A percentile compares a stretch with the other conserved stretches of the same genome.
Conservation (phyloP, 805 yeast species). For the Wilhelminamyces savonicus region DNA sequence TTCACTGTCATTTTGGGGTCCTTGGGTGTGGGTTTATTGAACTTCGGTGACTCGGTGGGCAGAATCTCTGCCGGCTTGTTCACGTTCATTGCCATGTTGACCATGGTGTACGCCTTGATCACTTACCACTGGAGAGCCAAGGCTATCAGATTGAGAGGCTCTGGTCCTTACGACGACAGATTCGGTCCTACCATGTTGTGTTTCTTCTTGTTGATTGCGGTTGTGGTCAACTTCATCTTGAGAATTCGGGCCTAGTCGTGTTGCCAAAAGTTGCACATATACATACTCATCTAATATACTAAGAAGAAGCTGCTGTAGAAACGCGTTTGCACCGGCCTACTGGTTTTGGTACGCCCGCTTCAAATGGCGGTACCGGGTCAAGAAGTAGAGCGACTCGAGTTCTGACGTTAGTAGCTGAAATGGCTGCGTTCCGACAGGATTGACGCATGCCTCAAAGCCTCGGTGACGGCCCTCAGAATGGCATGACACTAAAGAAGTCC, state of each 20-base stretch:
- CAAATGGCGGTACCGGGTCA: slow-evolving; percentile 23
- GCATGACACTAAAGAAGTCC: neutral
- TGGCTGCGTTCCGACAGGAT: too few relatives aligned
- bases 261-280: too few relatives aligned
- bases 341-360: slow-evolving; percentile 38
- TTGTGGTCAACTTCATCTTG: slow-evolving; percentile 83
- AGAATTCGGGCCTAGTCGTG: slow-evolving; percentile 52
- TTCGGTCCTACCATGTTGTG: slow-evolving; percentile 98
- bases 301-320: too few relatives aligned
- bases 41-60: slow-evolving; percentile 93
- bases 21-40: slow-evolving; percentile 88
- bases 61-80: slow-evolving; percentile 89
- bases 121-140: slow-evolving; percentile 99
- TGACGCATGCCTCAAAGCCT: too few relatives aligned
- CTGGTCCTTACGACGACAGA: slow-evolving; percentile 99
- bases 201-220: slow-evolving; percentile 87
- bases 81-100: slow-evolving; percentile 94
- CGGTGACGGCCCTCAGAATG: too few relatives aligned
- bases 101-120: slow-evolving; percentile 91
- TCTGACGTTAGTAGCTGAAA: slow-evolving; percentile 15
- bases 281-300: too few relatives aligned
- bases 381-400: slow-evolving; percentile 26
- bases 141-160: slow-evolving; percentile 94
- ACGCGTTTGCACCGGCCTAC: too few relatives aligned
- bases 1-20: slow-evolving; percentile 98